Conservation (phyloP, 192 early-diverging fungal genomes). For the Anaeromyces robustus region DNA sequence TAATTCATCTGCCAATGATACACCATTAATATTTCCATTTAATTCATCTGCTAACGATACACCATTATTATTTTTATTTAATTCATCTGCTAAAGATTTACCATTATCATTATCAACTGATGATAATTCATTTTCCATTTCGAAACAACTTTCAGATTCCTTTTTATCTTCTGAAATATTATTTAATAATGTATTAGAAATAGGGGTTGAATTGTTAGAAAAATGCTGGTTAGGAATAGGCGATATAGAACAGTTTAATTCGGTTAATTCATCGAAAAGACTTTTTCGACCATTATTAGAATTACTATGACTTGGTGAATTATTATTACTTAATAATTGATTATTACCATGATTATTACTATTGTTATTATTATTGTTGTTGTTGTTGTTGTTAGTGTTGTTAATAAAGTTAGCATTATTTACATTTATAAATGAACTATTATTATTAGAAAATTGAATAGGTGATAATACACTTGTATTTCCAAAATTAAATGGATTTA, state of each 20-base stretch:
- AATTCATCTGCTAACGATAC: neutral
- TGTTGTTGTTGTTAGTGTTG: no score
- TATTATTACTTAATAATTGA: neutral
- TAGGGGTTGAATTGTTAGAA: neutral
- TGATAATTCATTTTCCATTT: neutral
- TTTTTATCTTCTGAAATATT: neutral
- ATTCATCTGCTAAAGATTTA: no score
- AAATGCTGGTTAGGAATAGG: neutral
- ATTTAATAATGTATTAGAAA: neutral
- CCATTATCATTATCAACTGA: no score
- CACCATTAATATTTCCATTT: neutral
- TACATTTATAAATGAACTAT: neutral
- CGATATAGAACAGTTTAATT: neutral
- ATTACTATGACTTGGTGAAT: neutral
- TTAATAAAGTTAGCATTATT: no score
- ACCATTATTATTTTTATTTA: no score
- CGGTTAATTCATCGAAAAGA: neutral
- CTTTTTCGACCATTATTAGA: neutral
- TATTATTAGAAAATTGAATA: neutral
- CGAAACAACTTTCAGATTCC: neutral
- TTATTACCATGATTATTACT: no score
- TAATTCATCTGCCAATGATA: neutral
- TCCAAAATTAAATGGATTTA: neutral
- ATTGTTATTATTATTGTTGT: no score
- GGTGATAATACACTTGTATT: neutral